Percentiles rank a stretch among this genome's conserved stretches.
Evolutionary conservation across 306 rosid genomes (phyloP).

Genomic region (Inga leiocalycina): DNA sequence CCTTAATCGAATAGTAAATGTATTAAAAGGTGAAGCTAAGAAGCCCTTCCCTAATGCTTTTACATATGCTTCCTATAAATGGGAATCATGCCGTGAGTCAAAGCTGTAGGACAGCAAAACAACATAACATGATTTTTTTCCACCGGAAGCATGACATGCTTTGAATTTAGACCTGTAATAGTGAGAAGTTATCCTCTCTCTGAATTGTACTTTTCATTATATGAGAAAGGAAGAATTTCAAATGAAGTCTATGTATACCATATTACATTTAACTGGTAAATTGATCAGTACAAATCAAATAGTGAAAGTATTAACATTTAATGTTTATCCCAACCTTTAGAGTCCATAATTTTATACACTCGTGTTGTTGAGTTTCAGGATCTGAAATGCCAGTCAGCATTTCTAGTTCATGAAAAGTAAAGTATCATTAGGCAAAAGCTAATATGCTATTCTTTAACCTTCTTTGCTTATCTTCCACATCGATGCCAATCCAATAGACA

Average conservation of each 20-base stretch:
- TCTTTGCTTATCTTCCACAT: constrained; percentile 85
- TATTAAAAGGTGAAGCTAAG: constrained; percentile 83
- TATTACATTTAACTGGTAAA: constrained; percentile 10
- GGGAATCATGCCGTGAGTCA: constrained; percentile 35
- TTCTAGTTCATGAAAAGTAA: constrained; percentile 71
- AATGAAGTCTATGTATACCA: constrained; percentile 1
- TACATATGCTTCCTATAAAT: constrained; percentile 87
- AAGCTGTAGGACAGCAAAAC: constrained; percentile 4
- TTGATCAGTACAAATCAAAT: constrained; percentile 21
- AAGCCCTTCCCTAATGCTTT: constrained; percentile 92
- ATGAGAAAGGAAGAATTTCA: neutral
- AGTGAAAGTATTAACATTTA: constrained; percentile 8
- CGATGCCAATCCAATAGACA: constrained; percentile 73
- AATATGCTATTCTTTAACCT: constrained; percentile 65
- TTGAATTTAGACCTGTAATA: constrained; percentile 27
- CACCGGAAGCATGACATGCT: constrained; percentile 12
- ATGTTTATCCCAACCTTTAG: constrained; percentile 41
- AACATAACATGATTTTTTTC: neutral
- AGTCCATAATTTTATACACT: constrained; percentile 63
- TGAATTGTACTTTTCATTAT: neutral
- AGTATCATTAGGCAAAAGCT: constrained; percentile 78
- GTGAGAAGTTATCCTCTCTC: constrained; percentile 15
- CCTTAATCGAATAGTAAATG: constrained; percentile 62
- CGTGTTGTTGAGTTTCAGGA: constrained; percentile 74
- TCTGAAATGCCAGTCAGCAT: constrained; percentile 66